Percentiles rank a stretch among this genome's conserved stretches.
Conservation (phyloP, 176 grass and related monocot genomes). For the Canna indica region DNA sequence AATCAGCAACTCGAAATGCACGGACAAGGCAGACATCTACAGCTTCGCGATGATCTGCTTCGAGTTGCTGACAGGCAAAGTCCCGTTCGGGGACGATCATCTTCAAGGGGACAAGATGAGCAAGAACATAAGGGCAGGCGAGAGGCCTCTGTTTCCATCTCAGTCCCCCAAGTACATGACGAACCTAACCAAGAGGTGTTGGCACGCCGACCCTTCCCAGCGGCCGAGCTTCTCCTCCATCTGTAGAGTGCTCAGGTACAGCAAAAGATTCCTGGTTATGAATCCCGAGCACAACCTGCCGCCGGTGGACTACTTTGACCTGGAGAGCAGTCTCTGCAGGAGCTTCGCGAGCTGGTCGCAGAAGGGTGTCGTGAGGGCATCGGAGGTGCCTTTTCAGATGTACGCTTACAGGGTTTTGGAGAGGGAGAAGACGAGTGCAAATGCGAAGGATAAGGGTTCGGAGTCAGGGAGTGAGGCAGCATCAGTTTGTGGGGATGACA, state of each 20-base stretch:
- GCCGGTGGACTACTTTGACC: slow-evolving; percentile 52
- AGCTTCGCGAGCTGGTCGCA: slow-evolving; percentile 28
- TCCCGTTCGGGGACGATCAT: slow-evolving; percentile 86
- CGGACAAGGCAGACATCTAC: slow-evolving; percentile 85
- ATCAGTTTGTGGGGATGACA: slow-evolving; percentile 62
- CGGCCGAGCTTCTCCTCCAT: slow-evolving; percentile 60
- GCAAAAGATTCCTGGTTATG: slow-evolving; percentile 68
- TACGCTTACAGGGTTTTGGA: slow-evolving; percentile 65
- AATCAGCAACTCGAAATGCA: slow-evolving; percentile 12
- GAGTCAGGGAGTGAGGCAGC: slow-evolving; percentile 43
- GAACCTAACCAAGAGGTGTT: slow-evolving; percentile 64
- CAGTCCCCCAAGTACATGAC: slow-evolving; percentile 76
- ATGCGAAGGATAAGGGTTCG: slow-evolving; percentile 32
- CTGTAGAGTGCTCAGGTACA: slow-evolving; percentile 68
- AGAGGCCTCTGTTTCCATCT: slow-evolving; percentile 75
- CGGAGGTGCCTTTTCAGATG: slow-evolving; percentile 83
- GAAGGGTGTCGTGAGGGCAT: slow-evolving; percentile 20
- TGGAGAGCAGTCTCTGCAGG: slow-evolving; percentile 53
- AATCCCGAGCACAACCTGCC: slow-evolving; percentile 55
- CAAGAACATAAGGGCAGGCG: slow-evolving; percentile 76
- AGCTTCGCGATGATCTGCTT: slow-evolving; percentile 89
- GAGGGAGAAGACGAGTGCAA: slow-evolving; percentile 41
- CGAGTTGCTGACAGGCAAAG: slow-evolving; percentile 81
- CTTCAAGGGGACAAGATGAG: slow-evolving; percentile 81
- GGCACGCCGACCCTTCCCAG: slow-evolving; percentile 68